Base-by-base conservation (phyloP, 1,284 basidiomycete species). In the Heterobasidion annosum region DNA sequence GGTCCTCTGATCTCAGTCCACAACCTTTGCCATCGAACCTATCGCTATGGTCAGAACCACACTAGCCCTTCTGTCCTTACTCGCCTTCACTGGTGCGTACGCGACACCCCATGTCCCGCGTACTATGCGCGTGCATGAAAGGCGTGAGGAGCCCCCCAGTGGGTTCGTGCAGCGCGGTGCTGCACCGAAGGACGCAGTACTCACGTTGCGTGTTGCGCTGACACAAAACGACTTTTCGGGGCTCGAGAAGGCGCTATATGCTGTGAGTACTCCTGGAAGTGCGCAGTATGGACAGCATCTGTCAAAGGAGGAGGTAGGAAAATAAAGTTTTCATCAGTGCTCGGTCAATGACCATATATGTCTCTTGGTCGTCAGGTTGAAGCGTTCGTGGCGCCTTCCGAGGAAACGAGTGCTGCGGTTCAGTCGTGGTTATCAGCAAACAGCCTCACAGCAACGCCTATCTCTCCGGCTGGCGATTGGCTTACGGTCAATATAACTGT, bases 381-480 rank as follows among this genome's bases (percentile, higher is more conserved):
- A 25, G 25, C 19, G 8, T 54, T 49, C 42, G 47, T 54, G 3
- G 50, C 51, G 33, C 53, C 56, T 6, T 45, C 61, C 8, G 16
- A 18, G 34, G 71, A 69, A 13, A 69, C 69, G 8, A 60, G 70
- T 5, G 56, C 63, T 12, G 64, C 68, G 7, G 71, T 76, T 8
- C 66, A 67, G 37, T 50, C 67, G 15, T 76, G 71, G 70, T 62
- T 76, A 8, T 56, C 62, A 8, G 65, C 65, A 43, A 67, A 74
- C 58, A 67, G 63, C 9, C 63, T 76, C 48, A 64, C 54, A n/a
- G 63, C 68, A 16, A 61, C 59, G 52, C 59, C 63, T 3, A 55
- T 63, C 43, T 67, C 71, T 8, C 63, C 68, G 51, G 67, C 65
- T 40, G 73, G 71, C 6, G 73, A 76, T 57, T 76, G 73, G 73